Conservation (phyloP, 139 green algal genomes). For the Eudorina sp. region DNA sequence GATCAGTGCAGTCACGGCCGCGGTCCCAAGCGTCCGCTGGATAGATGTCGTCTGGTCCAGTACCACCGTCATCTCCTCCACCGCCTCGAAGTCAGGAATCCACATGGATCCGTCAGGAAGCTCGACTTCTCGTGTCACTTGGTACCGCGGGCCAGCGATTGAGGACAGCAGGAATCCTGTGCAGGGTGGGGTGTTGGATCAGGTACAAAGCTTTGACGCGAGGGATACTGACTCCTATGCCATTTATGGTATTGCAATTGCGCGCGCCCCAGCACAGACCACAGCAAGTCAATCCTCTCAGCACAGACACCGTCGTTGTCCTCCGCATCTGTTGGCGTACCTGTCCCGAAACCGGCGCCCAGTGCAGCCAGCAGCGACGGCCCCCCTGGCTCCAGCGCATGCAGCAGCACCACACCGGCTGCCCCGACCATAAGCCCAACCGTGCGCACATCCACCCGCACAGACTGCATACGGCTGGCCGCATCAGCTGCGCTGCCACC, state of each 20-base stretch:
- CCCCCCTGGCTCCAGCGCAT: not conserved
- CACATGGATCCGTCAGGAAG: constrained; percentile 28
- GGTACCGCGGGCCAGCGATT: constrained; percentile 22
- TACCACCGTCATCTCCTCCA: constrained; percentile 18
- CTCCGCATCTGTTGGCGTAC: too few relatives aligned
- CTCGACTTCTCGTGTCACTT: constrained; percentile 37
- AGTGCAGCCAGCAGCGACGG: not conserved
- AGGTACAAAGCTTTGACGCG: too few relatives aligned
- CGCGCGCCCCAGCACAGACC: too few relatives aligned
- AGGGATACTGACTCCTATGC: too few relatives aligned
- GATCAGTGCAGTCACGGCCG: not conserved
- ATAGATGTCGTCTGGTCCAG: constrained; percentile 10
- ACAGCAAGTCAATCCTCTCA: too few relatives aligned
- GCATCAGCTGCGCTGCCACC: too few relatives aligned
- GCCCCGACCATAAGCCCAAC: not conserved
- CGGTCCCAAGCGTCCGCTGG: not conserved
- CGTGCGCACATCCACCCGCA: not conserved
- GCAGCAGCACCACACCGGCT: not conserved
- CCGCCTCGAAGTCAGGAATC: constrained; percentile 9
- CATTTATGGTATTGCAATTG: too few relatives aligned
- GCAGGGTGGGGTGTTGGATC: too few relatives aligned
- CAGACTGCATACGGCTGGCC: too few relatives aligned
- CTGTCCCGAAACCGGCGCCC: not conserved
- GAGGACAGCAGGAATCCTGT: constrained; percentile 17
- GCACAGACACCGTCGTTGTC: too few relatives aligned